phyloP scores from a whole-genome alignment of 2,329 filamentous ascomycete genomes.

The Aureobasidium sp. region DNA sequence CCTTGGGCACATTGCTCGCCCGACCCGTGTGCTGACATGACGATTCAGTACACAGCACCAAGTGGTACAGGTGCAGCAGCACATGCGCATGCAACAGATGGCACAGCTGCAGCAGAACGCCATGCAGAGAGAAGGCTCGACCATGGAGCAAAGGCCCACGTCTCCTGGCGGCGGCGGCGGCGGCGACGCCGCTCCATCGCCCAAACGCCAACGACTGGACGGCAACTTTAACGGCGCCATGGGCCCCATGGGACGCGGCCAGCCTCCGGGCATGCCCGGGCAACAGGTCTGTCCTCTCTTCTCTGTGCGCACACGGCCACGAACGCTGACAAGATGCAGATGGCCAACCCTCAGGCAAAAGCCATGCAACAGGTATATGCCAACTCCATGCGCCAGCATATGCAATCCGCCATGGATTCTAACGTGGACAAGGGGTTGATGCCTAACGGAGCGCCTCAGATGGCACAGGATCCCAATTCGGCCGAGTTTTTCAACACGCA shows the following conservation, averaged over 20 bases:
- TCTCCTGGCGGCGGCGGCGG: slow-evolving; percentile 65
- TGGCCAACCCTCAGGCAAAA: slow-evolving; percentile 12
- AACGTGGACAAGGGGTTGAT: slow-evolving; percentile 64
- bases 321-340: slow-evolving; percentile 9
- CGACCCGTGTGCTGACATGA: not conserved
- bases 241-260: slow-evolving; percentile 64
- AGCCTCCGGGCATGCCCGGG: slow-evolving; percentile 62
- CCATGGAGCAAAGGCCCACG: slow-evolving; percentile 71
- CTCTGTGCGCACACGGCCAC: no score
- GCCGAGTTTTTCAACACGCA: slow-evolving; percentile 45
- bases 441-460: slow-evolving; percentile 52
- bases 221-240: slow-evolving; percentile 64
- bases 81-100: slow-evolving; percentile 51
- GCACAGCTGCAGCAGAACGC: slow-evolving; percentile 59
- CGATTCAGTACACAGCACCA: slow-evolving; percentile 24
- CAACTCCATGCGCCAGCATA: slow-evolving; percentile 74
- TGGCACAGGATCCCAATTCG: slow-evolving; percentile 66
- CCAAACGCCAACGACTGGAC: slow-evolving; percentile 80
- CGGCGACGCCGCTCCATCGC: slow-evolving; percentile 83
- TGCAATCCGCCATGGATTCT: slow-evolving; percentile 65
- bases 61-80: slow-evolving; percentile 59
- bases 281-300: slow-evolving; percentile 45
- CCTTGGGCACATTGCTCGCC: no score
- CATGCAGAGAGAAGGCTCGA: slow-evolving; percentile 83
- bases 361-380: slow-evolving; percentile 50